Percentiles rank a stretch among this genome's conserved stretches.
Evolutionary conservation across 2,329 filamentous ascomycete genomes (phyloP).

Genomic region (Westerdykella sp.): DNA sequence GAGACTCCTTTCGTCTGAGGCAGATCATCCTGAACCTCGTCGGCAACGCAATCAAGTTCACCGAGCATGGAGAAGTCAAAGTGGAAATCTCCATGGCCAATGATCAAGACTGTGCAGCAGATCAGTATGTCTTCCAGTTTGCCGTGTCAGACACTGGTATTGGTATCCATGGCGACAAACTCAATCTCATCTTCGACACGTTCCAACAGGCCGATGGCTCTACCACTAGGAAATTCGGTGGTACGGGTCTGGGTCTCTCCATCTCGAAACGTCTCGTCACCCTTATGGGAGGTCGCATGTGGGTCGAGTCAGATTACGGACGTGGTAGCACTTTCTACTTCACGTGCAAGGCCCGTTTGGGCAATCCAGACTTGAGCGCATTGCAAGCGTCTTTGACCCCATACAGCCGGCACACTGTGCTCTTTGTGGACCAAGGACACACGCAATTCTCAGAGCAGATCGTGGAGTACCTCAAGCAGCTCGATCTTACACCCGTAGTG

Average conservation of each 20-base stretch:
- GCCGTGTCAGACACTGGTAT: conserved; percentile 95
- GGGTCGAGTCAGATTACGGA: conserved; percentile 89
- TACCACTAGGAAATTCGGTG: conserved; percentile 92
- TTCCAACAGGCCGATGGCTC: conserved; percentile 98
- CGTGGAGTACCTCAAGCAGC: conserved; percentile 65
- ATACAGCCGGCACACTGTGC: conserved; percentile 86
- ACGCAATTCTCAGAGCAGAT: conserved; percentile 74
- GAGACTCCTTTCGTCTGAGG: conserved; percentile 90
- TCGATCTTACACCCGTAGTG: conserved; percentile 76
- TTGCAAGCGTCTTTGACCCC: conserved; percentile 79
- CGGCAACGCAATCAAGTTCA: conserved; percentile 98
- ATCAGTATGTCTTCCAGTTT: conserved; percentile 92
- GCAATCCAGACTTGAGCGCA: conserved; percentile 67
- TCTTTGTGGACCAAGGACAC: conserved; percentile 89
- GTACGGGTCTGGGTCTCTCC: conserved; percentile 85
- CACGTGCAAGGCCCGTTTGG: conserved; percentile 83
- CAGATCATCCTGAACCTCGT: conserved; percentile 97
- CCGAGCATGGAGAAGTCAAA: conserved; percentile 91
- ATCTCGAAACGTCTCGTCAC: conserved; percentile 94
- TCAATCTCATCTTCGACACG: conserved; percentile 96
- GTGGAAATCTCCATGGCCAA: conserved; percentile 75
- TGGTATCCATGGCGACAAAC: conserved; percentile 89
- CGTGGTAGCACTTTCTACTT: conserved; percentile 95
- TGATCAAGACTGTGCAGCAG: conserved; percentile 57
- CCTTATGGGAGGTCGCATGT: conserved; percentile 92